Conservation (phyloP, 352 stramenopile species). For the Phytopythium sindhum region DNA sequence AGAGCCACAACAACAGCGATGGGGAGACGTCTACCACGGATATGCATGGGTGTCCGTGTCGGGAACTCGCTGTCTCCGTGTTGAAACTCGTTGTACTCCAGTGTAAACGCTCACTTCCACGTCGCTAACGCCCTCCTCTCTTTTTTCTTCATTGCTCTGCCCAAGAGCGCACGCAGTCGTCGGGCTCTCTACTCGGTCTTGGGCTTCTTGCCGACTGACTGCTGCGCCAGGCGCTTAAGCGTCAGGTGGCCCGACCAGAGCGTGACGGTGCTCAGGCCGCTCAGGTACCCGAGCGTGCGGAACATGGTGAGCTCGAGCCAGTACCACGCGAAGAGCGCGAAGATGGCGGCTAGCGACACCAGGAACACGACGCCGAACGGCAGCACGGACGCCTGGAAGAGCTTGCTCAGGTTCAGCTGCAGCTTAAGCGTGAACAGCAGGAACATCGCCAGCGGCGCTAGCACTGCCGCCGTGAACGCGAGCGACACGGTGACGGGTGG, state of each 20-base stretch:
- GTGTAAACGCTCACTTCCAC: not conserved
- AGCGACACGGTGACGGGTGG: constrained; percentile 65
- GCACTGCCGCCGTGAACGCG: constrained; percentile 60
- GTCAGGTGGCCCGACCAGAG: constrained; percentile 72
- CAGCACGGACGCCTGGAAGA: constrained; percentile 63
- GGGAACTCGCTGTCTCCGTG: not conserved
- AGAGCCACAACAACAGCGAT: too few species aligned
- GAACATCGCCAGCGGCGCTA: constrained; percentile 58
- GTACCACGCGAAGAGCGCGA: constrained; percentile 82
- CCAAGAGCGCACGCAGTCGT: not conserved
- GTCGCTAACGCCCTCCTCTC: not conserved
- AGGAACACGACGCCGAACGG: constrained; percentile 74
- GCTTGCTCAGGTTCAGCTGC: constrained; percentile 58
- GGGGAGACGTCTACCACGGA: too few species aligned
- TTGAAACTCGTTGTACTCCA: constrained; percentile 5
- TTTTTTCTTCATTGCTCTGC: not conserved
- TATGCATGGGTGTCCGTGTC: too few species aligned
- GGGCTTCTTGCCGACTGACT: constrained; percentile 33
- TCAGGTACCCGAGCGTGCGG: constrained; percentile 72
- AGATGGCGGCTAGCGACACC: constrained; percentile 61
- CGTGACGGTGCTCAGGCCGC: constrained; percentile 49
- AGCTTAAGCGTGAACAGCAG: constrained; percentile 59
- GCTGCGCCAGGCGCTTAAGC: constrained; percentile 68
- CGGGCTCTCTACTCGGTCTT: constrained; percentile 51
- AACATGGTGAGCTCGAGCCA: constrained; percentile 90